Conservation (phyloP, 129 eudicot species). For the Artemisia tridentata region DNA sequence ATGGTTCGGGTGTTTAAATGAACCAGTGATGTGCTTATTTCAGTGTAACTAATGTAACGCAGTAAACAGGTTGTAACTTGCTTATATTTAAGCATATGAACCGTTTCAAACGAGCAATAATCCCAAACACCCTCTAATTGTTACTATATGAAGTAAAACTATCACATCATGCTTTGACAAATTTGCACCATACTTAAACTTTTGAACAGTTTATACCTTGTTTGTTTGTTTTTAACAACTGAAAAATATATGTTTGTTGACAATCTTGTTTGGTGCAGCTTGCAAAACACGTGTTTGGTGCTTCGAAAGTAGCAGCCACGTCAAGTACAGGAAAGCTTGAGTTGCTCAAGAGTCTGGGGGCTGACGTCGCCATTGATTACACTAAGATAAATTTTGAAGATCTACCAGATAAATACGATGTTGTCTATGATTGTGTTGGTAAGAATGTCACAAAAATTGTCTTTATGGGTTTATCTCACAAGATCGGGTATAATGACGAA, state of each 20-base stretch:
- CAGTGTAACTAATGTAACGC: no score
- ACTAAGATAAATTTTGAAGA: constrained; percentile 85
- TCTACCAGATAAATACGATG: constrained; percentile 76
- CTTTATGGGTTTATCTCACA: not conserved
- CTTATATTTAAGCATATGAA: no score
- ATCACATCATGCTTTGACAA: no score
- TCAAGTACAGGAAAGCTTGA: constrained; percentile 80
- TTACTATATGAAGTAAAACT: no score
- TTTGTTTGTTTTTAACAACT: no score
- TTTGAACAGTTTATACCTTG: no score
- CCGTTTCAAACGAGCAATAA: no score
- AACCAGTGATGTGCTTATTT: no score
- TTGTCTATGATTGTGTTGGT: constrained; percentile 90
- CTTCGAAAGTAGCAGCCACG: constrained; percentile 85
- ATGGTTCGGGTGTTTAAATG: no score
- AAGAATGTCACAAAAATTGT: constrained; percentile 24
- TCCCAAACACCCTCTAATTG: no score
- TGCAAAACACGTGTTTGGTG: constrained; percentile 85
- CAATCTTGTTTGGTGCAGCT: constrained; percentile 41
- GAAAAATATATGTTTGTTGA: not conserved
- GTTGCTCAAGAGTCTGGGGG: constrained; percentile 78
- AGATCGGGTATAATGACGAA: not conserved
- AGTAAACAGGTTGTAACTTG: no score
- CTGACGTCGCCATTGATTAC: constrained; percentile 89
- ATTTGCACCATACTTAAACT: no score